Conservation (phyloP, 768 basidiomycete genomes). For the Calocera viscosa region DNA sequence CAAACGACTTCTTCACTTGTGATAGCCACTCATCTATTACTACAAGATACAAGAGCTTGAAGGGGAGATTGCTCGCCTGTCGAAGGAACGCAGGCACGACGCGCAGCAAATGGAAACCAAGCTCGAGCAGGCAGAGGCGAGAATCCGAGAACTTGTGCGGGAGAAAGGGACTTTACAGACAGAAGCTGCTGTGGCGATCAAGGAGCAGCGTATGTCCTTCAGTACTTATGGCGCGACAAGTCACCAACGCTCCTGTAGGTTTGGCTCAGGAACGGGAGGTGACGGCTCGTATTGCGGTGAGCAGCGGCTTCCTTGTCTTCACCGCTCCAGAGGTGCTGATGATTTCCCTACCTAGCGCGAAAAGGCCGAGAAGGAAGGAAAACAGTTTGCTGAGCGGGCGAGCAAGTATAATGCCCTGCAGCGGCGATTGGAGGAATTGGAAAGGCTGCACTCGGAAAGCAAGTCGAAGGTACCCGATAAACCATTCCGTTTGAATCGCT, state of each 20-base stretch:
- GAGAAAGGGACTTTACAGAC: slow-evolving; percentile 8
- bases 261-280: background rate
- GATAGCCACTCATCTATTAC: background rate
- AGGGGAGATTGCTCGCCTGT: background rate
- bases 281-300: background rate
- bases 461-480: background rate
- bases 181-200: background rate
- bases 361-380: background rate
- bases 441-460: background rate
- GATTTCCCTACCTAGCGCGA: background rate
- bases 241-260: background rate
- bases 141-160: slow-evolving; percentile 4
- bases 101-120: background rate
- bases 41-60: background rate
- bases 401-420: background rate
- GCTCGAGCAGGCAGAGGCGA: background rate
- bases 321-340: background rate
- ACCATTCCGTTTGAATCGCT: background rate
- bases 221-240: background rate
- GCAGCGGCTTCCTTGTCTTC: background rate
- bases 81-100: slow-evolving; percentile 3
- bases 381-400: background rate
- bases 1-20: background rate
- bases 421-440: background rate
- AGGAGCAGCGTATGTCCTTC: background rate